phyloP scores from a whole-genome alignment of 306 rosid genomes.

The Acacia crassicarpa region DNA sequence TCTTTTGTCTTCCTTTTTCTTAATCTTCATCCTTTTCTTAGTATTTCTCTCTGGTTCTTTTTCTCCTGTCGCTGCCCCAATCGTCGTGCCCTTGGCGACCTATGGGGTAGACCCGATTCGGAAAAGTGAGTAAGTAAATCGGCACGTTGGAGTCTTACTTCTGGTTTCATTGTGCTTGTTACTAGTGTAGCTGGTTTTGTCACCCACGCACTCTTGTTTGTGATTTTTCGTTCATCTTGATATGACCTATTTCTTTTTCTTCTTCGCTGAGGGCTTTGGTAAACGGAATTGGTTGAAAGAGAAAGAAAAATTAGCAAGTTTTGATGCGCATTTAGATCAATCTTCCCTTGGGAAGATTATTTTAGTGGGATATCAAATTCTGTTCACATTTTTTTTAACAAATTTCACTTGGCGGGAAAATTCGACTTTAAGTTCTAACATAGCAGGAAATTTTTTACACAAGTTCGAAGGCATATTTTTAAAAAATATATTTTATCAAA shows the following conservation, averaged over 20 bases:
- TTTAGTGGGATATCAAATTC: too few relatives aligned
- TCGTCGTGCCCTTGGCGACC: constrained; percentile 45
- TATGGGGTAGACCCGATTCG: constrained; percentile 81
- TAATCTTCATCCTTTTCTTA: constrained; percentile 45
- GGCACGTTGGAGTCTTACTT: constrained; percentile 32
- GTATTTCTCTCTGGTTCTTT: constrained; percentile 41
- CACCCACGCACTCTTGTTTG: constrained; percentile 66
- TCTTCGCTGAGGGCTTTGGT: constrained; percentile 35
- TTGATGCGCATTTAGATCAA: too few relatives aligned
- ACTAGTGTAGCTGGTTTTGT: constrained; percentile 86
- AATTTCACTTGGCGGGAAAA: too few relatives aligned
- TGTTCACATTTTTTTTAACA: too few relatives aligned
- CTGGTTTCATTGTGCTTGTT: constrained; percentile 59
- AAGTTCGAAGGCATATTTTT: too few relatives aligned
- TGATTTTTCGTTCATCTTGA: constrained; percentile 88
- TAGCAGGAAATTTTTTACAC: too few relatives aligned
- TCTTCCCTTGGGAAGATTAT: too few relatives aligned
- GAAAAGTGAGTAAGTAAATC: constrained; percentile 69
- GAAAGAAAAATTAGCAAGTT: too few relatives aligned
- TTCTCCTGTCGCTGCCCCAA: constrained; percentile 10
- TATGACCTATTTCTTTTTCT: constrained; percentile 85
- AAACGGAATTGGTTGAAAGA: too few relatives aligned
- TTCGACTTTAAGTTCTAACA: too few relatives aligned
- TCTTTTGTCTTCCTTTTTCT: constrained; percentile 57
- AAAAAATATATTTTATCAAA: too few relatives aligned